These are phyloP conservation scores for Rosa chinensis DNA, from an alignment of 306 rosid genomes.

Conservation along the genomic window DNA sequence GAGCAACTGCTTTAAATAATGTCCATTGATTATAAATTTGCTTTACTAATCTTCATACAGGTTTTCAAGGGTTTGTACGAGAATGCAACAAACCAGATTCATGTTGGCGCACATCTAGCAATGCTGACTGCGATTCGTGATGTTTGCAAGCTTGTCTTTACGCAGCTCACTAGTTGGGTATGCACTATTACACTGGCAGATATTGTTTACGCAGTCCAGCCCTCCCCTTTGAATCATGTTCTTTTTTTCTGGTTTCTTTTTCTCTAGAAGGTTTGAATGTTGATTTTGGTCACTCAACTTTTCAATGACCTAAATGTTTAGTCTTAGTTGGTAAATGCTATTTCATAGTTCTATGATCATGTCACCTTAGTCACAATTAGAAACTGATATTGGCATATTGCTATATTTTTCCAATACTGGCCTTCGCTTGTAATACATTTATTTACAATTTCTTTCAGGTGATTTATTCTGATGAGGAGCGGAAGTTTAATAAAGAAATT, in stretches of 20 bases:
- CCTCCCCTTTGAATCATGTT: not conserved
- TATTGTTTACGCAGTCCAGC: not conserved
- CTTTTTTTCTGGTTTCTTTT: not conserved
- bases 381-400: not conserved
- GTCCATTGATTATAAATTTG: not conserved
- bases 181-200: constrained; percentile 22
- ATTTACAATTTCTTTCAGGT: constrained; percentile 52
- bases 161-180: constrained; percentile 98
- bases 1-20: constrained; percentile 15
- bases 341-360: not conserved
- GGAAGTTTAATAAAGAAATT: constrained; percentile 87
- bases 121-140: constrained; percentile 91
- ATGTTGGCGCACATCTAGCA: constrained; percentile 76
- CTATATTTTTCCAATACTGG: not conserved
- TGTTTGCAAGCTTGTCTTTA: constrained; percentile 98
- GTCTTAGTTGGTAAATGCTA: not conserved
- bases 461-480: constrained; percentile 94
- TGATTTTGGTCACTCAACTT: not conserved
- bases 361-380: not conserved
- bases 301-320: not conserved
- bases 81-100: constrained; percentile 67
- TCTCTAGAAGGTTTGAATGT: not conserved
- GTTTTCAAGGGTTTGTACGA: constrained; percentile 88
- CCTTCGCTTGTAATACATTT: not conserved
- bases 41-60: constrained; percentile 33